Percentiles rank a stretch among this genome's conserved stretches.
Evolutionary conservation across 768 basidiomycete species (phyloP).

Genomic region (Coprinopsis cinerea): DNA sequence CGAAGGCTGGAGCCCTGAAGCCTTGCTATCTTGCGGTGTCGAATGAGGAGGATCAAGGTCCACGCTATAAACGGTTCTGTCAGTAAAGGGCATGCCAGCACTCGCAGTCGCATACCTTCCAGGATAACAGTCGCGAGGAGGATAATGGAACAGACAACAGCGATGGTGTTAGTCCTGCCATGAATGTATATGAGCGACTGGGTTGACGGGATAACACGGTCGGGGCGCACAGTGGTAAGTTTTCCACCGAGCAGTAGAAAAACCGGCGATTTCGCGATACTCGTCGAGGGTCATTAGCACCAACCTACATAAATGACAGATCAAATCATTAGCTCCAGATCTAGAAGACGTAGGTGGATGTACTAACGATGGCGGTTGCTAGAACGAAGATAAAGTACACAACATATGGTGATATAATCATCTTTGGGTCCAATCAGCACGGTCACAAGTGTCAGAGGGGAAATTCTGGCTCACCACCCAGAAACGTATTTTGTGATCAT

Average conservation of each 20-base stretch:
- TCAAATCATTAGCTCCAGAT: neutral
- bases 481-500: constrained; percentile 27
- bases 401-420: constrained; percentile 37
- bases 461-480: constrained; percentile 30
- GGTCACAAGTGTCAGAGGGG: neutral
- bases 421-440: constrained; percentile 19
- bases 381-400: constrained; percentile 32
- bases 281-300: constrained; percentile 26
- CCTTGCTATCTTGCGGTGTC: constrained; percentile 22
- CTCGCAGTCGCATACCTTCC: constrained; percentile 25
- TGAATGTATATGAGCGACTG: neutral
- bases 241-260: constrained; percentile 46
- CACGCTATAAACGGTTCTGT: constrained; percentile 27
- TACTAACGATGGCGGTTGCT: constrained; percentile 36
- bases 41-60: constrained; percentile 34
- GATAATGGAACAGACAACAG: constrained; percentile 32
- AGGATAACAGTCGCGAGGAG: constrained; percentile 33
- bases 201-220: neutral
- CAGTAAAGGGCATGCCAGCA: neutral
- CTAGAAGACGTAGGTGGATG: neutral
- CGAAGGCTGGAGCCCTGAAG: constrained; percentile 18
- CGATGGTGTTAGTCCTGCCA: constrained; percentile 35
- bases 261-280: constrained; percentile 44
- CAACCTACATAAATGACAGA: constrained; percentile 24
- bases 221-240: constrained; percentile 26